phyloP scores from a whole-genome alignment of 371 early-diverging fungal species.

The Apophysomyces ossiformis region DNA sequence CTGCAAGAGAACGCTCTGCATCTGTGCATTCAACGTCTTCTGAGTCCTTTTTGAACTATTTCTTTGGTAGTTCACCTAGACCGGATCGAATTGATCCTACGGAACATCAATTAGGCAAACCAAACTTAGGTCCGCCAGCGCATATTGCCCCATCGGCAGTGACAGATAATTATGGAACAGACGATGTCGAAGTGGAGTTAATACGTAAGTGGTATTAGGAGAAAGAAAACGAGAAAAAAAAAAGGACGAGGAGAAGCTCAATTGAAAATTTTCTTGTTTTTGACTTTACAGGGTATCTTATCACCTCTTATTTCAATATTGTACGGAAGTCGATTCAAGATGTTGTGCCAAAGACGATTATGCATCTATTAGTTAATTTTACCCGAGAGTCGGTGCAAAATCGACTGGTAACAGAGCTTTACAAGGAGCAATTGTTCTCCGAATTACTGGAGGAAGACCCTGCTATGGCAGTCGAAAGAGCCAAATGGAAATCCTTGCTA shows the following conservation, averaged over 20 bases:
- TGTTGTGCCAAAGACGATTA: constrained; percentile 92
- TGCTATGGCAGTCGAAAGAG: constrained; percentile 72
- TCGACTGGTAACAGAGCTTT: constrained; percentile 83
- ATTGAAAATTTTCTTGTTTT: no score
- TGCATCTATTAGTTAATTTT: constrained; percentile 84
- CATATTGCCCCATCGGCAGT: constrained; percentile 12
- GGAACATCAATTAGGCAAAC: neutral
- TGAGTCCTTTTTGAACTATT: constrained; percentile 67
- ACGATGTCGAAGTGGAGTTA: constrained; percentile 81
- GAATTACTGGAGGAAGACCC: constrained; percentile 84
- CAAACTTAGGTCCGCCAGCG: neutral
- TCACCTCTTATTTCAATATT: constrained; percentile 85
- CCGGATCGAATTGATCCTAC: constrained; percentile 18
- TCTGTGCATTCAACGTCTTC: constrained; percentile 2
- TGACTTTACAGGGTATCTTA: constrained; percentile 59
- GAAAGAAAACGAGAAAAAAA: neutral
- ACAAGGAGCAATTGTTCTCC: constrained; percentile 73
- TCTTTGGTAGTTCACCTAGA: constrained; percentile 61
- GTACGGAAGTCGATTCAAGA: constrained; percentile 87
- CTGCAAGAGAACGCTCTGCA: constrained; percentile 18
- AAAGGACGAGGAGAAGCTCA: neutral
- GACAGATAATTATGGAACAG: constrained; percentile 58
- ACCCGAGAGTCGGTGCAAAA: constrained; percentile 81
- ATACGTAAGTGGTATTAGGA: constrained; percentile 63
- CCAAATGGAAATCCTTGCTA: constrained; percentile 76